Conservation (phyloP, 768 basidiomycete genomes). For the Leccinum subgranulosum region DNA sequence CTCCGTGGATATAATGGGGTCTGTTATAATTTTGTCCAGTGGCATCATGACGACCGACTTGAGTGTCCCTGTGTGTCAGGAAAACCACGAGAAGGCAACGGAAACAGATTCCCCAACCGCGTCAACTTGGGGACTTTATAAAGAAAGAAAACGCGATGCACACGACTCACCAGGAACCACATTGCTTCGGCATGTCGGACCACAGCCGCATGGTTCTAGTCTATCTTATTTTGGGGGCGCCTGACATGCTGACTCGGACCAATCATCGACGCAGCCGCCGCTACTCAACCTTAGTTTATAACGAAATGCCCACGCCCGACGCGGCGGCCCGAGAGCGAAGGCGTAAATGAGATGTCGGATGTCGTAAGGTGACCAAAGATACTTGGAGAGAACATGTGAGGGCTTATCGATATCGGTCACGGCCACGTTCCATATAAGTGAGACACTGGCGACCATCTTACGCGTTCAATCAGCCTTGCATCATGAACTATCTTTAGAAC, state of each 20-base stretch:
- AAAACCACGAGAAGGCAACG: constrained; percentile 7
- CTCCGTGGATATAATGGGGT: constrained; percentile 35
- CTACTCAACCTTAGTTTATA: background rate
- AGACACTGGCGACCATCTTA: background rate
- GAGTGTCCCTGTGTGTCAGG: background rate
- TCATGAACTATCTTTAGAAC: constrained; percentile 7
- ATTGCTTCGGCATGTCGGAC: constrained; percentile 2
- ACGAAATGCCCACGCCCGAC: background rate
- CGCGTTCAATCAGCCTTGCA: background rate
- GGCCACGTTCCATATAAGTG: constrained; percentile 1
- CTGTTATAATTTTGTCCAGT: constrained; percentile 31
- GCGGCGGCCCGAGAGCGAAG: background rate
- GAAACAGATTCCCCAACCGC: background rate
- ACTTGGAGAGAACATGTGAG: background rate
- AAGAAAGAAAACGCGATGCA: constrained; percentile 17
- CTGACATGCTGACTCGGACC: background rate
- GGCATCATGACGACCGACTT: constrained; percentile 15
- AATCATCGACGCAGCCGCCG: background rate
- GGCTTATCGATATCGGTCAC: background rate
- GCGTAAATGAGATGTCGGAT: background rate
- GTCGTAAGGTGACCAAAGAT: background rate
- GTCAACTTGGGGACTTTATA: constrained; percentile 18
- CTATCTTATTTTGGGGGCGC: background rate
- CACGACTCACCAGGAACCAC: constrained; percentile 18
- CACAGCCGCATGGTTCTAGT: constrained; percentile 4